A percentile compares a stretch with the other conserved stretches of the same genome.
Conservation (phyloP, 495 filamentous ascomycete genomes). For the Darksidea phi region DNA sequence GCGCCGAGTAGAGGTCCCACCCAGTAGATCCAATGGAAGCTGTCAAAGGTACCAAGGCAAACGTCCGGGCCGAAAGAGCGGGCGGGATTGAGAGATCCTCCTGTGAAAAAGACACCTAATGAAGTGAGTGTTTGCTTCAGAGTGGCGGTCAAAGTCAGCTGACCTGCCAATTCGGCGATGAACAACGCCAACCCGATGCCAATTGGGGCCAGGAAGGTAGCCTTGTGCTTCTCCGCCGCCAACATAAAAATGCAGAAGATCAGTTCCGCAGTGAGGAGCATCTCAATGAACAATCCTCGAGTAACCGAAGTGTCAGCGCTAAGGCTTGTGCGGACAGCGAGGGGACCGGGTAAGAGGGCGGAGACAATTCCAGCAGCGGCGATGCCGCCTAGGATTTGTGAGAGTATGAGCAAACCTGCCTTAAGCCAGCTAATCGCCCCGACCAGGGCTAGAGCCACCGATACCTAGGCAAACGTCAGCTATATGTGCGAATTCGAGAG, state of each 20-base stretch:
- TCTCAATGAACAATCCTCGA: constrained; percentile 75
- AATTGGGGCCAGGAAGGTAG: constrained; percentile 73
- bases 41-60: constrained; percentile 61
- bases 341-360: constrained; percentile 60
- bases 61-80: constrained; percentile 70
- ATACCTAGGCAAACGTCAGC: constrained; percentile 47
- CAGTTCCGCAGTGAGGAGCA: constrained; percentile 75
- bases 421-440: constrained; percentile 56
- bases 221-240: constrained; percentile 78
- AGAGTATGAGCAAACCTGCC: constrained; percentile 51
- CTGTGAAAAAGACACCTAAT: constrained; percentile 67
- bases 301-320: constrained; percentile 56
- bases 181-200: constrained; percentile 75
- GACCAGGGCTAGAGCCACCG: constrained; percentile 56
- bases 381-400: constrained; percentile 61
- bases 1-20: constrained; percentile 42
- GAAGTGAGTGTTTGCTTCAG: constrained; percentile 1
- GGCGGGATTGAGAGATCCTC: constrained; percentile 71
- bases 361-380: constrained; percentile 61
- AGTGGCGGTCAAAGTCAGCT: constrained; percentile 9
- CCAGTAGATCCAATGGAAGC: constrained; percentile 71
- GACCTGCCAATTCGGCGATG: constrained; percentile 65
- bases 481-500: constrained; percentile 8
- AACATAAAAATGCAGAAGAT: constrained; percentile 80
- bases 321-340: constrained; percentile 62